These are phyloP conservation scores for Exophiala bonariae DNA, from an alignment of 2,329 filamentous ascomycete species.

Conservation along the genomic window DNA sequence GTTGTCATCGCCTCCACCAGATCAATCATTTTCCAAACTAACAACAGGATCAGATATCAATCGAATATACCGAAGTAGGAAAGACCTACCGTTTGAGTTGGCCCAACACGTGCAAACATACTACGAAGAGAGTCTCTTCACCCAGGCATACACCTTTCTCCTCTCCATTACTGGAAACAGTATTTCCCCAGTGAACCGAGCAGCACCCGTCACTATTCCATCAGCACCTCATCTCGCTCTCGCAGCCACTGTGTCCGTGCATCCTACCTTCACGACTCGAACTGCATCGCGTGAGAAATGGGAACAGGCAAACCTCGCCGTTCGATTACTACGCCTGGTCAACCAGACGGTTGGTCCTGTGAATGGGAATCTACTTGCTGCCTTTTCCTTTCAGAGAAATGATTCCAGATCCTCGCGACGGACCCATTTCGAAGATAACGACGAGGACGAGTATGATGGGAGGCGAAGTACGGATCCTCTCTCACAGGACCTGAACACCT, in stretches of 20 bases:
- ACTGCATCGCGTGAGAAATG: conserved; percentile 61
- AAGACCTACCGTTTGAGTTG: conserved; percentile 62
- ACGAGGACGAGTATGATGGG: conserved; percentile 38
- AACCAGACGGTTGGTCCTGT: conserved; percentile 66
- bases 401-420: conserved; percentile 23
- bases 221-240: conserved; percentile 73
- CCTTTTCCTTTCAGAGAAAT: conserved; percentile 64
- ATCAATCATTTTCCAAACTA: conserved; percentile 8
- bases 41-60: neutral
- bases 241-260: conserved; percentile 76
- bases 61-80: conserved; percentile 53
- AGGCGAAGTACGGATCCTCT: conserved; percentile 27
- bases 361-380: conserved; percentile 67
- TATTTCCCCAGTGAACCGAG: conserved; percentile 34
- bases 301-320: conserved; percentile 64
- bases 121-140: conserved; percentile 73
- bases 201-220: conserved; percentile 60
- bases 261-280: conserved; percentile 76
- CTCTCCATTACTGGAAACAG: conserved; percentile 62
- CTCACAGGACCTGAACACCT: conserved; percentile 53
- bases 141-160: conserved; percentile 64
- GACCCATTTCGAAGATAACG: conserved; percentile 16
- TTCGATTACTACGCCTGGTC: conserved; percentile 69
- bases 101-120: conserved; percentile 68
- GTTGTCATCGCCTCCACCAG: conserved; percentile 14